Evolutionary conservation across 2,329 filamentous ascomycete genomes (phyloP).

Genomic region (Talaromyces sp.): DNA sequence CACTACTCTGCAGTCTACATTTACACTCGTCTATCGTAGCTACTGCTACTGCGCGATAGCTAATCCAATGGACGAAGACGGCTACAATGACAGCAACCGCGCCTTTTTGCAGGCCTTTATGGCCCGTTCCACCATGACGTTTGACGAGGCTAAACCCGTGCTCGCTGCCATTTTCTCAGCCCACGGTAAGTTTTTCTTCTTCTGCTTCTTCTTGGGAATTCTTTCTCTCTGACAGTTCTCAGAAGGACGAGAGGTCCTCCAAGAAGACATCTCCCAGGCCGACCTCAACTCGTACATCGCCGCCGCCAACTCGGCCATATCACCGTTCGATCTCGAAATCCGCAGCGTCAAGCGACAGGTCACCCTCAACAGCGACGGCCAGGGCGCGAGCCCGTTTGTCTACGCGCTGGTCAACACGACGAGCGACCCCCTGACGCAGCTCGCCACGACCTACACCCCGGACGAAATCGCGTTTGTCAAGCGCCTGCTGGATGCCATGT

Average conservation of each 20-base stretch:
- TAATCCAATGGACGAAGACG: conserved; percentile 15
- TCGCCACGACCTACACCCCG: conserved; percentile 73
- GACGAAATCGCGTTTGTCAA: conserved; percentile 91
- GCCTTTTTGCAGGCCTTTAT: conserved; percentile 90
- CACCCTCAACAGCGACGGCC: conserved; percentile 32
- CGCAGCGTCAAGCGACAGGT: conserved; percentile 48
- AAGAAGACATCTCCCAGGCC: conserved; percentile 63
- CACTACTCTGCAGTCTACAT: neutral
- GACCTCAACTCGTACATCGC: conserved; percentile 66
- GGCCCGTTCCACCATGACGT: conserved; percentile 70
- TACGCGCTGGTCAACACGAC: conserved; percentile 86
- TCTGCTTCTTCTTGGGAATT: neutral
- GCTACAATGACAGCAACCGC: conserved; percentile 65
- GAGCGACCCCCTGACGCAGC: conserved; percentile 77
- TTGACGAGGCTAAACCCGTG: conserved; percentile 66
- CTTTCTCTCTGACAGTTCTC: neutral
- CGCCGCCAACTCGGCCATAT: conserved; percentile 66
- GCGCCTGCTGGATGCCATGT: conserved; percentile 83
- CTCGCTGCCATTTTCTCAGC: conserved; percentile 71
- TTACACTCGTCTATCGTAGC: neutral
- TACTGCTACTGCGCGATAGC: conserved; percentile 11
- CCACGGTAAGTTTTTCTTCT: conserved; percentile 35
- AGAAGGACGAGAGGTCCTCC: conserved; percentile 46
- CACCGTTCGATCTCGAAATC: conserved; percentile 83
- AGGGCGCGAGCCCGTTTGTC: conserved; percentile 47